phyloP scores from a whole-genome alignment of 1,139 yeast species.

The Blastobotrys capitulatus region DNA sequence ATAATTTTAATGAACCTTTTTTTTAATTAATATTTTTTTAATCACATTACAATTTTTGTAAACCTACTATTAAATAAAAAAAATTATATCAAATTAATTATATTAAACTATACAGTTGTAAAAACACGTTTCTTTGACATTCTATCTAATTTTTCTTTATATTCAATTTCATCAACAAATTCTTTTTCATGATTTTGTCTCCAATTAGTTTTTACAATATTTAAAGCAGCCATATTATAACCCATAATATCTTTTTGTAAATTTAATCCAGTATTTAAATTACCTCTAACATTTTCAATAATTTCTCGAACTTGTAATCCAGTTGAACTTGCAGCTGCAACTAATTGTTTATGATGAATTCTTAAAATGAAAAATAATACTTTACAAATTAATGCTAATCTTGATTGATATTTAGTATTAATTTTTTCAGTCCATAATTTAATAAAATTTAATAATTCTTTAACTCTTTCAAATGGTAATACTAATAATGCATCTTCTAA shows the following conservation, averaged over 20 bases:
- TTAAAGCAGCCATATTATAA: conserved; percentile 81
- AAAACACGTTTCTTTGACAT: conserved; percentile 64
- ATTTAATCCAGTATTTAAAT: conserved; percentile 42
- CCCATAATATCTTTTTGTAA: conserved; percentile 60
- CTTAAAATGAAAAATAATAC: conserved; percentile 68
- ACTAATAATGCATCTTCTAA: conserved; percentile 89
- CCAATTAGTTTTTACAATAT: conserved; percentile 74
- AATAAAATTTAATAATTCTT: conserved; percentile 63
- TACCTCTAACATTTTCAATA: conserved; percentile 32
- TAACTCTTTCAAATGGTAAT: conserved; percentile 80
- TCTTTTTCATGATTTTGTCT: conserved; percentile 64
- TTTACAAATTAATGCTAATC: conserved; percentile 62
- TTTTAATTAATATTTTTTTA: too few relatives aligned
- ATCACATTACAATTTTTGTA: too few relatives aligned
- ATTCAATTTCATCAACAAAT: conserved; percentile 67
- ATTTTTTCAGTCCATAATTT: conserved; percentile 56
- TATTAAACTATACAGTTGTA: conserved; percentile 23
- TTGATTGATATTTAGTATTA: not conserved
- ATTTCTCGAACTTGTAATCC: conserved; percentile 34
- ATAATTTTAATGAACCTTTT: too few relatives aligned
- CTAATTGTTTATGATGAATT: conserved; percentile 66
- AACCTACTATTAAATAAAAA: too few relatives aligned
- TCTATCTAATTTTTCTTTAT: conserved; percentile 49
- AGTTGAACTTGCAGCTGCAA: conserved; percentile 23
- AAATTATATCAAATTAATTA: too few relatives aligned